Conservation (phyloP, 768 basidiomycete species). For the Agrocybe praecox region DNA sequence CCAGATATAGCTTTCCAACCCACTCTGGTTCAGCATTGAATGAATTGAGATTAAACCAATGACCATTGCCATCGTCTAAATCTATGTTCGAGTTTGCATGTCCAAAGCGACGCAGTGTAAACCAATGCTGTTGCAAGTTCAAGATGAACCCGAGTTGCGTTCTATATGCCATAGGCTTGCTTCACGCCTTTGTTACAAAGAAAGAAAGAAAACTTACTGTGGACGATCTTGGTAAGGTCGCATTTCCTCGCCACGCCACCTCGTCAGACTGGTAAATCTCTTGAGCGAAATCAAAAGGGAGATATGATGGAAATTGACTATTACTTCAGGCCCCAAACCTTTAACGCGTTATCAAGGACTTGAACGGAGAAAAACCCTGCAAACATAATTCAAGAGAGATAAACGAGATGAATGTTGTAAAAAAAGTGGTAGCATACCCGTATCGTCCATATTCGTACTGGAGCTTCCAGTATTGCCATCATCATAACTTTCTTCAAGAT, state of each 20-base stretch:
- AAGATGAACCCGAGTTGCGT: slow-evolving; percentile 86
- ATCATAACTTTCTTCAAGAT: slow-evolving; percentile 63
- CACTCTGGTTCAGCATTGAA: slow-evolving; percentile 72
- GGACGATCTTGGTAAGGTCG: slow-evolving; percentile 72
- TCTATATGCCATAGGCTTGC: slow-evolving; percentile 47
- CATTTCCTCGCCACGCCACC: slow-evolving; percentile 88
- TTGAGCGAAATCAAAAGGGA: background rate
- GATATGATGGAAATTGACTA: slow-evolving; percentile 15
- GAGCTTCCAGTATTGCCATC: slow-evolving; percentile 41
- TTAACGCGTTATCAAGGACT: slow-evolving; percentile 82
- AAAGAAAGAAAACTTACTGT: slow-evolving; percentile 52
- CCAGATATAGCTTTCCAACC: slow-evolving; percentile 82
- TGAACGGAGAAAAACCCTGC: slow-evolving; percentile 92
- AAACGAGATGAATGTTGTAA: background rate
- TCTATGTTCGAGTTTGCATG: slow-evolving; percentile 40
- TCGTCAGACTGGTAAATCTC: slow-evolving; percentile 57
- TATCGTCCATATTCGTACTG: slow-evolving; percentile 91
- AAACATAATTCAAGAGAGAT: background rate
- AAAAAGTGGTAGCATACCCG: slow-evolving; percentile 47
- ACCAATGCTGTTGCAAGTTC: slow-evolving; percentile 89
- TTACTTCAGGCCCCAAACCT: slow-evolving; percentile 84
- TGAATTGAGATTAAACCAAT: slow-evolving; percentile 93
- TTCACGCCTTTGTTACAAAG: slow-evolving; percentile 6
- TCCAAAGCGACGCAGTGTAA: slow-evolving; percentile 83
- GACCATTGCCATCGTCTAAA: slow-evolving; percentile 52